A percentile compares a stretch with the other conserved stretches of the same genome.
Evolutionary conservation across 495 filamentous ascomycete species (phyloP).

Genomic region (Barbatosphaeria neglecta): DNA sequence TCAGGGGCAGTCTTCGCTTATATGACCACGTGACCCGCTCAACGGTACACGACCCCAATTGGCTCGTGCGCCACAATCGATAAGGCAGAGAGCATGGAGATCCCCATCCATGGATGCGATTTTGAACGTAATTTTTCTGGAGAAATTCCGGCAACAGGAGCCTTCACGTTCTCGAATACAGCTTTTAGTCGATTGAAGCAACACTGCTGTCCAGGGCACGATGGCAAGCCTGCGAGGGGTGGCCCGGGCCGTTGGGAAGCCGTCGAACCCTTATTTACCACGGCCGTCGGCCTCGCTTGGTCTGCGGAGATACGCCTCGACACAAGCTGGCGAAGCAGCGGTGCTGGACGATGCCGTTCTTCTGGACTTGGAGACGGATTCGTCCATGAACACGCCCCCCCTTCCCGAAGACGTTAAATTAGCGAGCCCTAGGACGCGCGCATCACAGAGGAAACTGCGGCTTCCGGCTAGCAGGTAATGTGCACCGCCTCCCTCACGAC

Average conservation of each 20-base stretch:
- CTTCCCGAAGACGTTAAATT: slow-evolving; percentile 20
- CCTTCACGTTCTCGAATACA: not conserved
- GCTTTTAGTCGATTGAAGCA: not conserved
- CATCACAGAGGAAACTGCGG: slow-evolving; percentile 23
- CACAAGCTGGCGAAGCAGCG: slow-evolving; percentile 11
- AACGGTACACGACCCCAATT: too few relatives aligned
- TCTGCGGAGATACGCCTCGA: slow-evolving; percentile 24
- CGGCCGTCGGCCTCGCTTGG: slow-evolving; percentile 10
- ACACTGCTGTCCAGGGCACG: not conserved
- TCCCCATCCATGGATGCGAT: too few relatives aligned
- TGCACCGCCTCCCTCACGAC: not conserved
- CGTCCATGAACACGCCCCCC: slow-evolving; percentile 19
- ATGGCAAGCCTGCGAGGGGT: slow-evolving; percentile 24
- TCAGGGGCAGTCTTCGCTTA: too few relatives aligned
- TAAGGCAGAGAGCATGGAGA: too few relatives aligned
- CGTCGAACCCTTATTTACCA: slow-evolving; percentile 14
- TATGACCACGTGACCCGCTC: too few relatives aligned
- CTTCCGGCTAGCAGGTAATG: slow-evolving; percentile 27
- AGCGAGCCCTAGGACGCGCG: slow-evolving; percentile 30
- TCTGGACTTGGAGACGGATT: slow-evolving; percentile 27
- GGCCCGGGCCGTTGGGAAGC: slow-evolving; percentile 13
- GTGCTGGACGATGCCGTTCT: slow-evolving; percentile 7
- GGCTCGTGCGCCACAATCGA: too few relatives aligned
- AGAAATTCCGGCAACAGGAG: not conserved
- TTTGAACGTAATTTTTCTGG: too few relatives aligned